phyloP scores from a whole-genome alignment of 345 rosid species.

The Ceriops tagal region DNA sequence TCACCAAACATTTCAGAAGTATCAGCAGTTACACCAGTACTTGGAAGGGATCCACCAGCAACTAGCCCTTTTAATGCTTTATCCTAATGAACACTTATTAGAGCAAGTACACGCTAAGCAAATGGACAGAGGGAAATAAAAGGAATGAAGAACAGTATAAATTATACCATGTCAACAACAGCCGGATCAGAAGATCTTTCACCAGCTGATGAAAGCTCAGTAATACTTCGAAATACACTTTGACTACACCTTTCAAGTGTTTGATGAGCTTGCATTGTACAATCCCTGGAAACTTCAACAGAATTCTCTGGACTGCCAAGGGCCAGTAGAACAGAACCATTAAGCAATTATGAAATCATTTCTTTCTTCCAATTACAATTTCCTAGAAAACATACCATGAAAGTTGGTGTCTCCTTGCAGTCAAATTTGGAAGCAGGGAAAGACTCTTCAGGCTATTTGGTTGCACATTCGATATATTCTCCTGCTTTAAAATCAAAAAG shows the following conservation, averaged over 20 bases:
- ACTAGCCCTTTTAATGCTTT: constrained; percentile 86
- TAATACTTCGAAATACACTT: constrained; percentile 66
- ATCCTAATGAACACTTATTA: constrained; percentile 39
- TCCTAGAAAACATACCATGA: constrained; percentile 39
- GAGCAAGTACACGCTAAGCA: constrained; percentile 8
- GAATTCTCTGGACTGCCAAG: constrained; percentile 45
- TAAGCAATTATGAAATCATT: constrained; percentile 1
- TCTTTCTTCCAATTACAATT: background rate
- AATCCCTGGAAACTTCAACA: constrained; percentile 41
- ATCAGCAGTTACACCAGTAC: constrained; percentile 32
- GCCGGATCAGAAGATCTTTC: constrained; percentile 44
- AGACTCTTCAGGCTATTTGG: constrained; percentile 42
- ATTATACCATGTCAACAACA: constrained; percentile 74
- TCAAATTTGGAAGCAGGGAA: constrained; percentile 49
- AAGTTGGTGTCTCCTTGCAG: constrained; percentile 43
- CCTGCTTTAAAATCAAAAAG: constrained; percentile 39
- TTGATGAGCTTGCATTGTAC: constrained; percentile 31
- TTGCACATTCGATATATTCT: constrained; percentile 42
- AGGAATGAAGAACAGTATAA: constrained; percentile 17
- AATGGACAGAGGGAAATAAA: background rate
- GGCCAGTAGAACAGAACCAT: constrained; percentile 14
- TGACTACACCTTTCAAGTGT: constrained; percentile 54
- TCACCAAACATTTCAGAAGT: constrained; percentile 39
- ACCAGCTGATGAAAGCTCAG: constrained; percentile 69
- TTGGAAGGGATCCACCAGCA: constrained; percentile 31